Evolutionary conservation across 2,329 filamentous ascomycete species (phyloP).

Genomic region (Penicillium fuscoglaucum): DNA sequence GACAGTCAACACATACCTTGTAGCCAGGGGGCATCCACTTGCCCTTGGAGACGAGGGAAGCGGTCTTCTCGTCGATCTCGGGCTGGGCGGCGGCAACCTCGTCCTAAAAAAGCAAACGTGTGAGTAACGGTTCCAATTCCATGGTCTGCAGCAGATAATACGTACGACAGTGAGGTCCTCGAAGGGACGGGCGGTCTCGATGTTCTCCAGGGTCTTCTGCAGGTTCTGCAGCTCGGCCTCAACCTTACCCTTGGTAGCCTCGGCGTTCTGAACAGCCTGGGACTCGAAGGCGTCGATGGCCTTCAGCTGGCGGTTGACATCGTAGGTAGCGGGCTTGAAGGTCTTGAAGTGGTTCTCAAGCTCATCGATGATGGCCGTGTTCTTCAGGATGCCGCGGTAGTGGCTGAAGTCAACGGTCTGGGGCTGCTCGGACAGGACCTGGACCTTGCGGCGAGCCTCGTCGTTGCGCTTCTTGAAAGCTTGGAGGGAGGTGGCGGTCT

Average conservation of each 20-base stretch:
- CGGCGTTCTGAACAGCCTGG: slow-evolving; percentile 93
- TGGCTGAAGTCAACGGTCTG: slow-evolving; percentile 88
- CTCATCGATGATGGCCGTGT: slow-evolving; percentile 91
- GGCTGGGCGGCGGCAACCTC: slow-evolving; percentile 92
- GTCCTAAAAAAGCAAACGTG: slow-evolving; percentile 59
- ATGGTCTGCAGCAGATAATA: slow-evolving; percentile 14
- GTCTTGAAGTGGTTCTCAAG: slow-evolving; percentile 92
- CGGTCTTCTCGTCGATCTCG: slow-evolving; percentile 96
- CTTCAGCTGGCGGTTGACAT: slow-evolving; percentile 91
- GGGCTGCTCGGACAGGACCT: slow-evolving; percentile 77
- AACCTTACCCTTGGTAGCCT: slow-evolving; percentile 95
- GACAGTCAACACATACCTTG: slow-evolving; percentile 68
- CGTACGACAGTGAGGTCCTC: slow-evolving; percentile 96
- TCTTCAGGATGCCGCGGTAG: slow-evolving; percentile 92
- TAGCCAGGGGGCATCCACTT: slow-evolving; percentile 98
- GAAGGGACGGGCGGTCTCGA: slow-evolving; percentile 91
- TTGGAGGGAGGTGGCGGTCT: slow-evolving; percentile 86
- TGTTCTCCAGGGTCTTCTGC: slow-evolving; percentile 93
- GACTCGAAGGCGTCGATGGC: slow-evolving; percentile 97
- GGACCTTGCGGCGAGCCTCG: slow-evolving; percentile 91
- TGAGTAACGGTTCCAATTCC: slow-evolving; percentile 13
- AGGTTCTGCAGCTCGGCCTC: slow-evolving; percentile 93
- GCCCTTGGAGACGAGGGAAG: slow-evolving; percentile 92
- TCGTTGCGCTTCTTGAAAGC: slow-evolving; percentile 99
- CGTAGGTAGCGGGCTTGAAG: slow-evolving; percentile 93